phyloP scores from a whole-genome alignment of 225 moss, liverwort and hornwort genomes.

The Rhytidiadelphus loreus region DNA sequence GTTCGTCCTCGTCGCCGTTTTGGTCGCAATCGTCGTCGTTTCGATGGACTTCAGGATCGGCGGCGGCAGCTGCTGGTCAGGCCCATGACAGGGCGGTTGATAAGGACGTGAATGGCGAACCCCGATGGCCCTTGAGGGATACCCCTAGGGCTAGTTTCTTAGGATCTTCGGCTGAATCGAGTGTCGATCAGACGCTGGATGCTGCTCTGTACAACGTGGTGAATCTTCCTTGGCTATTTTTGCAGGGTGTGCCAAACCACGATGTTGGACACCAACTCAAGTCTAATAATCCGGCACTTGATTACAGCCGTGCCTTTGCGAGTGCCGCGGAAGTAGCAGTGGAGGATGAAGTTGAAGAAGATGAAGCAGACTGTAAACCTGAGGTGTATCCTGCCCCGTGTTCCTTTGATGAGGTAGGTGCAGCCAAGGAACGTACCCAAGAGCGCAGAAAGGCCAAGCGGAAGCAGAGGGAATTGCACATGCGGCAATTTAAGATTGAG shows the following conservation, averaged over 20 bases:
- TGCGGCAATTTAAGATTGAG: slow-evolving; percentile 64
- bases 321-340: slow-evolving; percentile 29
- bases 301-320: slow-evolving; percentile 35
- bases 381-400: neutral
- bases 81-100: slow-evolving; percentile 21
- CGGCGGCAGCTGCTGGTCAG: slow-evolving; percentile 21
- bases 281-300: neutral
- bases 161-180: slow-evolving; percentile 1
- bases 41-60: slow-evolving; percentile 39
- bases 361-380: slow-evolving; percentile 2
- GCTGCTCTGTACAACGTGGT: slow-evolving; percentile 68
- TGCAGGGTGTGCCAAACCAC: slow-evolving; percentile 35
- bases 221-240: slow-evolving; percentile 76
- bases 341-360: slow-evolving; percentile 25
- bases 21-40: slow-evolving; percentile 20
- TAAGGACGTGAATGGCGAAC: slow-evolving; percentile 19
- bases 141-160: neutral
- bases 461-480: slow-evolving; percentile 28
- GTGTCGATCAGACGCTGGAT: slow-evolving; percentile 61
- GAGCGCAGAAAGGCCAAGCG: slow-evolving; percentile 20
- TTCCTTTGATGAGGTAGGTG: neutral
- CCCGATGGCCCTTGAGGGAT: slow-evolving; percentile 12
- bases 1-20: slow-evolving; percentile 5
- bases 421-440: neutral
- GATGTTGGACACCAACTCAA: slow-evolving; percentile 26